phyloP scores from a whole-genome alignment of 2,329 filamentous ascomycete genomes.

The Apiospora malaysiana region DNA sequence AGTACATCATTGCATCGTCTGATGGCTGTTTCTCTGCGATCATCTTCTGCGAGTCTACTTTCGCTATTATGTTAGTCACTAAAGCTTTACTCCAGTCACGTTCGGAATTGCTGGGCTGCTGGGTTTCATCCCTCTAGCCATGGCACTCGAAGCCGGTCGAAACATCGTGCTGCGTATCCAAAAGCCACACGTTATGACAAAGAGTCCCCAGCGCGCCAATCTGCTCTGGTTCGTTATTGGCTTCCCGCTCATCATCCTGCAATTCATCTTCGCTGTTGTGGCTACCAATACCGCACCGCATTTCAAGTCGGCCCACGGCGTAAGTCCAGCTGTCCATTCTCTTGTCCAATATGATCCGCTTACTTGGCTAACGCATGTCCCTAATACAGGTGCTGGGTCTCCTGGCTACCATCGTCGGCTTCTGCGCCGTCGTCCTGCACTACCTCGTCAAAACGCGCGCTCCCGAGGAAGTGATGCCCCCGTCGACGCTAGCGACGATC shows the following conservation, averaged over 20 bases:
- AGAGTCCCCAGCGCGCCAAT: conserved; percentile 31
- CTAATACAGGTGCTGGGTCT: conserved; percentile 36
- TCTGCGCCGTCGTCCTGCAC: conserved; percentile 34
- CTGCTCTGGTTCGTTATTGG: conserved; percentile 37
- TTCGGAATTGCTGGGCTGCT: conserved; percentile 34
- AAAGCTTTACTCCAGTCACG: conserved; percentile 27
- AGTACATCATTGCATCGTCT: conserved; percentile 22
- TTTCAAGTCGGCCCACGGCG: conserved; percentile 39
- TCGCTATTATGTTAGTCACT: no score
- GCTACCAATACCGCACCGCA: conserved; percentile 31
- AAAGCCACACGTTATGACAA: conserved; percentile 32
- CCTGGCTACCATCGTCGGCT: conserved; percentile 33
- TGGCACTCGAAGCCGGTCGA: conserved; percentile 36
- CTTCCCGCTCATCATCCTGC: conserved; percentile 32
- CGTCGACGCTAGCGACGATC: conserved; percentile 24
- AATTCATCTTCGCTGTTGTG: conserved; percentile 38
- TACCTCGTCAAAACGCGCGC: conserved; percentile 30
- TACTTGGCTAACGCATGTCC: not conserved
- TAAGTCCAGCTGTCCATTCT: conserved; percentile 27
- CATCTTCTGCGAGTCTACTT: not conserved
- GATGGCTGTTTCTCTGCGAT: no score
- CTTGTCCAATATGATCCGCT: no score
- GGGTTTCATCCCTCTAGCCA: conserved; percentile 35
- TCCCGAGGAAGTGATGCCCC: not conserved
- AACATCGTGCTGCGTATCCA: conserved; percentile 35